Evolutionary conservation across 2,329 filamentous ascomycete species (phyloP).

Genomic region (Aureobasidium sp.): DNA sequence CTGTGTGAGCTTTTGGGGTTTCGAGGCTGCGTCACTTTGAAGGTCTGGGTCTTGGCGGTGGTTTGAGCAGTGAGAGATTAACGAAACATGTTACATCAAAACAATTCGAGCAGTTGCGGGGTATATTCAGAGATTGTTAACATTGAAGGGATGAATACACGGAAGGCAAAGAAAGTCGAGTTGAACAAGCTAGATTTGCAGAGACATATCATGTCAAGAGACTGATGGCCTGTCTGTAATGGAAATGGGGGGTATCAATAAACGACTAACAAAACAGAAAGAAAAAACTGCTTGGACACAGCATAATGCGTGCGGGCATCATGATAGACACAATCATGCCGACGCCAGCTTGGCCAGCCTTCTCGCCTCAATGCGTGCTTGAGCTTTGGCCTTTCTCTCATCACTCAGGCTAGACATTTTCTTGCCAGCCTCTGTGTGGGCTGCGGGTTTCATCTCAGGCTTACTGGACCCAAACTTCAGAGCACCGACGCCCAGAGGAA

Average conservation of each 20-base stretch:
- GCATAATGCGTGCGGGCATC: slow-evolving; percentile 3
- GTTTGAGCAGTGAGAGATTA: no score
- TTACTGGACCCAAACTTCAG: slow-evolving; percentile 5
- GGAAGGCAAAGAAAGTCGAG: no score
- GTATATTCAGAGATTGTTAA: no score
- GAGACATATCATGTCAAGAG: no score
- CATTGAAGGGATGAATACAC: no score
- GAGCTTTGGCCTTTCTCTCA: neutral
- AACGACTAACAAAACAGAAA: neutral
- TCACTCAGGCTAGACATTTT: neutral
- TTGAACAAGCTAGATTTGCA: no score
- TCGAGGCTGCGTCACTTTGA: no score
- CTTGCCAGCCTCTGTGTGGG: neutral
- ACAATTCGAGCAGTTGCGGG: no score
- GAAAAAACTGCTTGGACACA: neutral
- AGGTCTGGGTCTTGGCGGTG: no score
- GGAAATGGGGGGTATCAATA: slow-evolving; percentile 13
- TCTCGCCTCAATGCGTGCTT: slow-evolving; percentile 8
- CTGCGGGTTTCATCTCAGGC: neutral
- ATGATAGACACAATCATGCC: neutral
- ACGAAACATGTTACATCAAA: no score
- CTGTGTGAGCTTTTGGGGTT: no score
- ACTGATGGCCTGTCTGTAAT: no score
- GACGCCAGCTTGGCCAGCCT: neutral
- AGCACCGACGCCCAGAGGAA: slow-evolving; percentile 10